Base-by-base conservation (phyloP, 352 stramenopile genomes). In the Phytophthora fragariaefolia region DNA sequence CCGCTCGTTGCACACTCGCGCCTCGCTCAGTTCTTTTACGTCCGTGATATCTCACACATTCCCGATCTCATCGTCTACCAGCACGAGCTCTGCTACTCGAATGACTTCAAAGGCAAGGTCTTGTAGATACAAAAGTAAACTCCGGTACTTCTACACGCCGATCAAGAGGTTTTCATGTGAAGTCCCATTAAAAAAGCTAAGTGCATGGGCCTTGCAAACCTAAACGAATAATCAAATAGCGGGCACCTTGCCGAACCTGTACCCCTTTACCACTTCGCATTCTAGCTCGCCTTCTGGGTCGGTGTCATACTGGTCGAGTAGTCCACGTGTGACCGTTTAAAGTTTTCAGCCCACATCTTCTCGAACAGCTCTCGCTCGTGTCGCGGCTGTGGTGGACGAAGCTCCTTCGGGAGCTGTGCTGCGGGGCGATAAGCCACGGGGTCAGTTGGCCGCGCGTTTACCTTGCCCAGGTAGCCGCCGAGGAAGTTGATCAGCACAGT, bases 331-430 rank as follows among this genome's bases (percentile, higher is more conserved):
- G 93, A 98, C 32, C 91, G 77, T 45, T 95, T 90, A 79, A 99
- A 99, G 74, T 99, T 99, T 69, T 99, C 90, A 7, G 91, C 90
- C 97, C 97, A 99, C 79, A 98, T 91, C 80, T 98, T 96, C 77
- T 99, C 96, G 76, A 98, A 99, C 43, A 98, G 89, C 43, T 97
- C 91, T 50, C 97, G 83, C 77, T 99, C 95, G 69, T 98, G 87
- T 28, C 89, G 83, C 7, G 97, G 97, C 71, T 99, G 97, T 9
- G 93, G 90, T 30, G 96, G 96, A 50, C 97, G 87, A 69, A 95
- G 58, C 48, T 96, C 88, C 70, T 96, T 96, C 1, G 88, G 88
- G 30, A 96, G 64, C 60, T 96, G 88, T 22, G 88, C 86, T 22
- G 82, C 72, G 20, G 88, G 86, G 2, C 88, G 86, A 46, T 80